Evolutionary conservation across 345 rosid species (phyloP).

Genomic region (Eucalyptus albens): DNA sequence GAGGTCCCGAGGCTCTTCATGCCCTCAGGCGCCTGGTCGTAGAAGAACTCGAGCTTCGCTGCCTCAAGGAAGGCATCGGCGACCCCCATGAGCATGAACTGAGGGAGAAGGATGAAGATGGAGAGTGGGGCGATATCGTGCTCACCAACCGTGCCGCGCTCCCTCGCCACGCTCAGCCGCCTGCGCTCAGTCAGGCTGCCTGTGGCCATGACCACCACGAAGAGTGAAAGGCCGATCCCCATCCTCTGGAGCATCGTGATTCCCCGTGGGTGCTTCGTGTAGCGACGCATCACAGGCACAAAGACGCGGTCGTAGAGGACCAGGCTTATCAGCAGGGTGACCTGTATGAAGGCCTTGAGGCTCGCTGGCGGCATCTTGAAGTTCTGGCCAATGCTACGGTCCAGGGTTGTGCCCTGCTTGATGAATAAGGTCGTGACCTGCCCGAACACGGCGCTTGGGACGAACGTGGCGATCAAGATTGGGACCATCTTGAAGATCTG

Average conservation of each 20-base stretch:
- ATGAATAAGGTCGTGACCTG: conserved; percentile 41
- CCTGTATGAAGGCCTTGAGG: conserved; percentile 45
- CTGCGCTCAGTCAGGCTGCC: conserved; percentile 46
- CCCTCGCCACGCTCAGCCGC: conserved; percentile 32
- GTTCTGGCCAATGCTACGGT: conserved; percentile 28
- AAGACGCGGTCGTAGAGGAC: conserved; percentile 45
- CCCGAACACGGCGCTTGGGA: conserved; percentile 39
- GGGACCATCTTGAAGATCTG: conserved; percentile 57
- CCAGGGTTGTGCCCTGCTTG: conserved; percentile 50
- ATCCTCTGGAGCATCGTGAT: conserved; percentile 69
- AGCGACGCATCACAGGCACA: conserved; percentile 24
- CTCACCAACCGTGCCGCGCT: conserved; percentile 3
- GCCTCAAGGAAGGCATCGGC: conserved; percentile 62
- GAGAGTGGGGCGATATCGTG: conserved; percentile 29
- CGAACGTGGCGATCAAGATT: conserved; percentile 16
- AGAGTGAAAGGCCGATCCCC: conserved; percentile 56
- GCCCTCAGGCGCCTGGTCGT: conserved; percentile 69
- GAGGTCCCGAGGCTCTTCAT: conserved; percentile 90
- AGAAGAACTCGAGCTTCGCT: conserved; percentile 78
- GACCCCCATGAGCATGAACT: conserved; percentile 52
- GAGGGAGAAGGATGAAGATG: conserved; percentile 55
- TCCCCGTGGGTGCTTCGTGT: conserved; percentile 65
- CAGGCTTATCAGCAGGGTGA: conserved; percentile 46
- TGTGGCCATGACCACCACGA: conserved; percentile 25
- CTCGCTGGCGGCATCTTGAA: conserved; percentile 64